Conservation (phyloP, 2,329 filamentous ascomycete species). For the Paecilomyces dactylethromorphus region DNA sequence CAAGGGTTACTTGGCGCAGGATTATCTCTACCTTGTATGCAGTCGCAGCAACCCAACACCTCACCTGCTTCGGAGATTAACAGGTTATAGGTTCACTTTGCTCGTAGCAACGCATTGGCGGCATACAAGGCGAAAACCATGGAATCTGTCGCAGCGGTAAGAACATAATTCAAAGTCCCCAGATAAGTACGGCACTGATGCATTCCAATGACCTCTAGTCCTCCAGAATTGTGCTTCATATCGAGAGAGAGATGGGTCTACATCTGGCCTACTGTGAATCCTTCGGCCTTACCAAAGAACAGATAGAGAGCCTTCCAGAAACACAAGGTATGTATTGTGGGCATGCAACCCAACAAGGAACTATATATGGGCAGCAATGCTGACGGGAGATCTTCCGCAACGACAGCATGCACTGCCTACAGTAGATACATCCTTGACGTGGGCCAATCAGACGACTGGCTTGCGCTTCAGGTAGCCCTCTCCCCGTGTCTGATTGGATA, state of each 20-base stretch:
- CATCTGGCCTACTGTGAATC: conserved; percentile 76
- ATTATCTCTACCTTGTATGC: conserved; percentile 78
- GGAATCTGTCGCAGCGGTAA: conserved; percentile 63
- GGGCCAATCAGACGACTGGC: conserved; percentile 79
- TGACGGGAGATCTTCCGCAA: conserved; percentile 5
- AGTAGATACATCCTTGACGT: conserved; percentile 83
- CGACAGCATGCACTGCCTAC: conserved; percentile 68
- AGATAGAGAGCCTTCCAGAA: conserved; percentile 70
- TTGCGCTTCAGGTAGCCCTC: conserved; percentile 77
- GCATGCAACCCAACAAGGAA: neutral
- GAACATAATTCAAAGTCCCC: conserved; percentile 14
- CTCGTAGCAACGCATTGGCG: conserved; percentile 75
- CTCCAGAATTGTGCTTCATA: conserved; percentile 66
- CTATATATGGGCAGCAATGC: neutral
- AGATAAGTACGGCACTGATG: neutral
- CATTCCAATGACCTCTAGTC: conserved; percentile 35
- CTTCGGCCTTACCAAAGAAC: conserved; percentile 67
- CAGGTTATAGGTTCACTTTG: conserved; percentile 65
- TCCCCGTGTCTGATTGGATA: conserved; percentile 90
- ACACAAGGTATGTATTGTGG: conserved; percentile 52
- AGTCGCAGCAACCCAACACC: neutral
- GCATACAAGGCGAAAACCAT: conserved; percentile 76
- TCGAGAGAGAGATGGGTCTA: conserved; percentile 71
- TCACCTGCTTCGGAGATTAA: conserved; percentile 1
- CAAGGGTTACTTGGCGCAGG: conserved; percentile 83